Base-by-base conservation (phyloP, 371 early-diverging fungal genomes). In the Massospora cicadina region DNA sequence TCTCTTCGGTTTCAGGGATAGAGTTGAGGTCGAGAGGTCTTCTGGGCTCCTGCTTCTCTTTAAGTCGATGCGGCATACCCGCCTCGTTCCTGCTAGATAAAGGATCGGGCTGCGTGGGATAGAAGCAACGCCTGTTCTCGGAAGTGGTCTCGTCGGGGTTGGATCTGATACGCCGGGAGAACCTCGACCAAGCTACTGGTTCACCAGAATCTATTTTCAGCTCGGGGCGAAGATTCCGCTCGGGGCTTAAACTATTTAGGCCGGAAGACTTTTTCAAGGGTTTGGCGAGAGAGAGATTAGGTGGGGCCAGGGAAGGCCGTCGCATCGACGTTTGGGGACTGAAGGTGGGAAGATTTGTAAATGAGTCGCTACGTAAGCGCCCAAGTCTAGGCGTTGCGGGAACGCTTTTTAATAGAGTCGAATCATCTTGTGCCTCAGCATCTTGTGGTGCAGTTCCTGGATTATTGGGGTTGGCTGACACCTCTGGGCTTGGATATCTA, bases 1-100 rank as follows among this genome's bases (percentile, higher is more conserved):
- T 62, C 43, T 62, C 62, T 43, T 62, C 62, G n/a, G 30, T 12
- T 30, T 62, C 62, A 26, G 62, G 62, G 24, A 62, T 62, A 3
- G 62, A 23, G 3, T 33, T 62, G 10, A 62, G 26, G 25, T 62
- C 62, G 26, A 57, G n/a, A 57, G 10, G n/a, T 57, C 57, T 2
- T 21, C 57, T 10, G 10, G 26, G 57, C 21, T 57, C 57, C 10
- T 57, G n/a, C 26, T 24, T n/a, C 26, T 57, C n/a, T 57, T 27
- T 57, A 57, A 57, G 27, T 10, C 57, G 10, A 25, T 2, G 27
- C 21, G n/a, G 43, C 5, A 17, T 5, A 43, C 10, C 17, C 17
- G 5, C 43, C 43, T 43, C 17, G 17, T 43, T 10, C 17, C 17
- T 43, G 43, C 43, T 43, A 43, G 43, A 10, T 43, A 17, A 17